Conservation (phyloP, 2,329 filamentous ascomycete genomes). For the Verticillium zaregamsianum region DNA sequence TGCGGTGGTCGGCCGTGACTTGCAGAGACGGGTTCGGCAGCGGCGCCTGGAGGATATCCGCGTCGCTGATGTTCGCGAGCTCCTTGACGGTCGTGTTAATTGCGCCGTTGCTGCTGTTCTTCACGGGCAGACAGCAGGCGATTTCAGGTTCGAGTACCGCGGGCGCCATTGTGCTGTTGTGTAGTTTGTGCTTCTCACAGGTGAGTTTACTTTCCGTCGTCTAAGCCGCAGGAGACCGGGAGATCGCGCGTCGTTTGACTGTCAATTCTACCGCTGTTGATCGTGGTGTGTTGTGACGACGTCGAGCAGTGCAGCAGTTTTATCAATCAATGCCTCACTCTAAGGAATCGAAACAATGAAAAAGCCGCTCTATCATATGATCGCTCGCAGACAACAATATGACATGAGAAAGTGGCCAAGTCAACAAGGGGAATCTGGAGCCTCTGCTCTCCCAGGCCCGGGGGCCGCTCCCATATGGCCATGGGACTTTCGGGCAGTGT, state of each 20-base stretch:
- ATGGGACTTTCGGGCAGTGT: not conserved
- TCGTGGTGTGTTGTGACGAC: too few relatives aligned
- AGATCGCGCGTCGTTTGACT: too few relatives aligned
- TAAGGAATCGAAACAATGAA: not conserved
- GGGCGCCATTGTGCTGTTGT: not conserved
- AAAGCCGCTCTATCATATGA: not conserved
- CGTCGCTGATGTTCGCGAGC: not conserved
- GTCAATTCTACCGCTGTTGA: too few relatives aligned
- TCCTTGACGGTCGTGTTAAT: slow-evolving; percentile 2
- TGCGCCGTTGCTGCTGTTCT: slow-evolving; percentile 4
- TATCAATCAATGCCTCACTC: not conserved
- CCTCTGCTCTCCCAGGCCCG: not conserved
- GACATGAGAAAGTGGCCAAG: not conserved
- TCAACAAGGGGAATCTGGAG: not conserved
- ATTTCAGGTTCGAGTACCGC: not conserved
- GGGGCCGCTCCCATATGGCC: not conserved
- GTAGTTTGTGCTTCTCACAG: not conserved
- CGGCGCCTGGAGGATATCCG: slow-evolving; percentile 19
- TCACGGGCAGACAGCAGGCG: slow-evolving; percentile 22
- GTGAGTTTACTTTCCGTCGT: not conserved
- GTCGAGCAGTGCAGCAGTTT: too few relatives aligned
- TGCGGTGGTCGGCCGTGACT: slow-evolving; percentile 55
- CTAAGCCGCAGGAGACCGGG: too few relatives aligned
- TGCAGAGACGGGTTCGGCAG: slow-evolving; percentile 50
- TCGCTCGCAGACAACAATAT: not conserved